Evolutionary conservation across 768 basidiomycete genomes (phyloP).

Genomic region (Myochromella boudieri): DNA sequence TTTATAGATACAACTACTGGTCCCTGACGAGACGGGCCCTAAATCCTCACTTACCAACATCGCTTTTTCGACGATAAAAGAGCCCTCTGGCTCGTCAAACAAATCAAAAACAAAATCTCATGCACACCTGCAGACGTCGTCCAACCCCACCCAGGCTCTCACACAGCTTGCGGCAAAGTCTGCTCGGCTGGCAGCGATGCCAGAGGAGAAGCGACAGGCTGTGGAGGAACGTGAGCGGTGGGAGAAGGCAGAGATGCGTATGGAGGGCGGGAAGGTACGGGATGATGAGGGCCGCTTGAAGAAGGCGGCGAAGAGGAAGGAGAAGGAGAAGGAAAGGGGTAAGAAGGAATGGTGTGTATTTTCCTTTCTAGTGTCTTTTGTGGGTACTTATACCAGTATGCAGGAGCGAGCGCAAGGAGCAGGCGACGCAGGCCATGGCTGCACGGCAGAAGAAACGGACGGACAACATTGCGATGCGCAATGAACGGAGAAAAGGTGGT

Average conservation of each 20-base stretch:
- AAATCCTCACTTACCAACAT: constrained; percentile 57
- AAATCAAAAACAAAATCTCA: constrained; percentile 56
- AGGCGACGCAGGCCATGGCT: constrained; percentile 70
- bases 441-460: constrained; percentile 87
- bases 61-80: constrained; percentile 64
- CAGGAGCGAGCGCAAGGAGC: constrained; percentile 88
- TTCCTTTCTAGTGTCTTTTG: constrained; percentile 1
- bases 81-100: constrained; percentile 44
- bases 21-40: constrained; percentile 50
- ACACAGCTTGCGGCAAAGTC: constrained; percentile 75
- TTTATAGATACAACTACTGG: constrained; percentile 67
- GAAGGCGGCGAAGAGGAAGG: constrained; percentile 91
- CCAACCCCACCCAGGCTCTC: constrained; percentile 86
- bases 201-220: constrained; percentile 80
- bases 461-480: constrained; percentile 87
- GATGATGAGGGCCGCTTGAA: constrained; percentile 86
- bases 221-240: constrained; percentile 85
- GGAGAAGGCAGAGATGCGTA: constrained; percentile 84
- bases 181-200: constrained; percentile 71
- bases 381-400: not conserved
- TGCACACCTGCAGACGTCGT: too few species aligned
- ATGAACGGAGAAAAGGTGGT: constrained; percentile 75
- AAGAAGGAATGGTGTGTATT: constrained; percentile 76
- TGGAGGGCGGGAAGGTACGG: constrained; percentile 89
- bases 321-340: constrained; percentile 84